Percentiles rank a stretch among this genome's conserved stretches.
Conservation (phyloP, 2,329 filamentous ascomycete genomes). For the Graphiopsis chlorocephala region DNA sequence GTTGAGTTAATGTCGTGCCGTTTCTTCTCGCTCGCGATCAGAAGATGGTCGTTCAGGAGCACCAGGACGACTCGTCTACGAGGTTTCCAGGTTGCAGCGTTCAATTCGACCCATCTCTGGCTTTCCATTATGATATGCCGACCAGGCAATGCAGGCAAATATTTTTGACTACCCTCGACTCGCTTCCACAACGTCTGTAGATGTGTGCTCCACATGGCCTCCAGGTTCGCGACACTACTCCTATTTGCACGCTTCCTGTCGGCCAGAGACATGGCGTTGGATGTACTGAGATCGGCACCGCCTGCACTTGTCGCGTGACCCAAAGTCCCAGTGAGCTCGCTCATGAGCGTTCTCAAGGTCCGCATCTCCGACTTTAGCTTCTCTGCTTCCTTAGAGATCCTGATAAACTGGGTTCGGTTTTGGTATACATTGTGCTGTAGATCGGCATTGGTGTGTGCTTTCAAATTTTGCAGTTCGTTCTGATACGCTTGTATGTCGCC, state of each 20-base stretch:
- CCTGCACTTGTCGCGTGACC: slow-evolving; percentile 46
- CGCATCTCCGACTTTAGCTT: slow-evolving; percentile 97
- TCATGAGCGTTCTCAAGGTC: slow-evolving; percentile 83
- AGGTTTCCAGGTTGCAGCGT: slow-evolving; percentile 96
- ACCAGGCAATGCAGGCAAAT: slow-evolving; percentile 83
- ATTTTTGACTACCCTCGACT: slow-evolving; percentile 97
- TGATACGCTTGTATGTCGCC: slow-evolving; percentile 83
- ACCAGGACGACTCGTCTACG: slow-evolving; percentile 86
- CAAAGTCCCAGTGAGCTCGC: slow-evolving; percentile 67
- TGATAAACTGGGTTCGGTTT: slow-evolving; percentile 97
- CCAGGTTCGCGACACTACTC: slow-evolving; percentile 77
- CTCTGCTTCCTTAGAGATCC: slow-evolving; percentile 98
- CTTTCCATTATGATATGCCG: slow-evolving; percentile 93
- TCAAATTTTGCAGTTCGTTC: slow-evolving; percentile 69
- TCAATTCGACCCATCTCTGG: slow-evolving; percentile 89
- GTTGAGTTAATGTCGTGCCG: slow-evolving; percentile 58
- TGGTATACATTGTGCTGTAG: slow-evolving; percentile 95
- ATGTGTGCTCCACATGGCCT: slow-evolving; percentile 66
- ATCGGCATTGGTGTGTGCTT: slow-evolving; percentile 74
- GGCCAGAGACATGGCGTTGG: slow-evolving; percentile 31
- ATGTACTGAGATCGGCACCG: slow-evolving; percentile 35
- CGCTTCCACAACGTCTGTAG: slow-evolving; percentile 87
- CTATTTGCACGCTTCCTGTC: slow-evolving; percentile 68
- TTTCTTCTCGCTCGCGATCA: slow-evolving; percentile 92
- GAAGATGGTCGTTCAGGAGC: slow-evolving; percentile 87